Conservation (phyloP, 257 asterid genomes). For the Nicotiana knightiana region DNA sequence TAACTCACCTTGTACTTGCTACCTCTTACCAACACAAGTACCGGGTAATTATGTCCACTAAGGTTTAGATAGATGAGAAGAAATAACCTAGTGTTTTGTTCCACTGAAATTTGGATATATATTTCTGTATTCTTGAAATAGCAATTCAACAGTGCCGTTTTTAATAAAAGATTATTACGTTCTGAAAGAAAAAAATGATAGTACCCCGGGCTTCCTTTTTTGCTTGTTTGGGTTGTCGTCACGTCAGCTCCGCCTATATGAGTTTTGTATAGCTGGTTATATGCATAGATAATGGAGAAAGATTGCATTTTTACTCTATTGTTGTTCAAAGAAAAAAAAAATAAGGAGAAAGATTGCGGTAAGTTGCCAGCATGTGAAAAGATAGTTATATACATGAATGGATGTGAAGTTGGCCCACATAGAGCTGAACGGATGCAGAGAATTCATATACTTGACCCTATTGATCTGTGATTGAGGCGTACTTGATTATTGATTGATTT, state of each 20-base stretch:
- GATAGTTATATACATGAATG: neutral
- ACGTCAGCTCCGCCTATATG: neutral
- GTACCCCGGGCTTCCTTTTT: neutral
- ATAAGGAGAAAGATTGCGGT: neutral
- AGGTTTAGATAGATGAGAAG: no score
- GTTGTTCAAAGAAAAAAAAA: no score
- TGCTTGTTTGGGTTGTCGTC: neutral
- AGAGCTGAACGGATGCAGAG: neutral
- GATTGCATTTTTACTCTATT: neutral
- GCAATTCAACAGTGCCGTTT: neutral
- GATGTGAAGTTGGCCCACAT: neutral
- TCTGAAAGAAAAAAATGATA: neutral
- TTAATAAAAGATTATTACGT: neutral
- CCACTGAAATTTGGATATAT: no score
- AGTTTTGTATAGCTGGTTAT: neutral
- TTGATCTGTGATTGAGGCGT: neutral
- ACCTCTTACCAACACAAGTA: no score
- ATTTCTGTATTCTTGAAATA: neutral
- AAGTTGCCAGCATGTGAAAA: neutral
- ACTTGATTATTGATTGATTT: neutral
- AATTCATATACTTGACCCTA: neutral
- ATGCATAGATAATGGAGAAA: neutral
- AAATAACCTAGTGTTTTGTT: no score
- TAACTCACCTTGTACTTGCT: no score
- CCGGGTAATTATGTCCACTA: no score